Base-by-base conservation (phyloP, 768 basidiomycete genomes). In the Saitozyma sp. region DNA sequence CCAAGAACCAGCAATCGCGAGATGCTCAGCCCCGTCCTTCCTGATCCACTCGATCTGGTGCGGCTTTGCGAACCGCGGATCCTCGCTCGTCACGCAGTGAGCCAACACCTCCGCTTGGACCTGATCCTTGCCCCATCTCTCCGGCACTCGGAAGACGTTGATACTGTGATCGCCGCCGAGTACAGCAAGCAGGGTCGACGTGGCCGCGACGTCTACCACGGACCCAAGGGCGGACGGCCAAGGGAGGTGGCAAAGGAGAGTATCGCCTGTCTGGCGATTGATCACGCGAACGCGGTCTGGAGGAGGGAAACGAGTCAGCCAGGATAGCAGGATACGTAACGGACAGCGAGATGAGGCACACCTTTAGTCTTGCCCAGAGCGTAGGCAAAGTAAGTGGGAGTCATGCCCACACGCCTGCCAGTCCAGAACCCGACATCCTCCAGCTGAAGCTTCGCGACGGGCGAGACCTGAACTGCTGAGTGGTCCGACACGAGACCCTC, bases 241-340 rank as follows among this genome's bases (percentile, higher is more conserved):
- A 4, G 66, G 64, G 9, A 67, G 55, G 37, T 63, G 64, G 41
- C 71, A 59, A 13, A 68, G 55, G 9, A 69, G 52, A 16, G 63
- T 62, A n/a, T 65, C 63, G 13, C 66, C 73, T 17, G 68, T 63
- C 5, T 37, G 39, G 14, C 55, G 42, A 63, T 76, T 72, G 50
- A 73, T 67, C 6, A 73, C 59, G 7, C 74, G 63, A 16, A 74
- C 55, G 20, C 72, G 63, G n/a, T 66, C 74, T 71, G 46, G 1
- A 40, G 14, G 29, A 29, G 29, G 29, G 29, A 29, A 29, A 29
- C 5, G 29, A 13, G 42, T 62, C 40, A 67, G 50, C 46, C 10
- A 8, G 7, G 41, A 17, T 54, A 7, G 42, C n/a, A 42, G 38
- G 19, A 29, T 20, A 10, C 39, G 10, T n/a, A 56, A 55, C 68